These are phyloP conservation scores for Arabis alpina DNA, from an alignment of 345 rosid species.

Conservation along the genomic window DNA sequence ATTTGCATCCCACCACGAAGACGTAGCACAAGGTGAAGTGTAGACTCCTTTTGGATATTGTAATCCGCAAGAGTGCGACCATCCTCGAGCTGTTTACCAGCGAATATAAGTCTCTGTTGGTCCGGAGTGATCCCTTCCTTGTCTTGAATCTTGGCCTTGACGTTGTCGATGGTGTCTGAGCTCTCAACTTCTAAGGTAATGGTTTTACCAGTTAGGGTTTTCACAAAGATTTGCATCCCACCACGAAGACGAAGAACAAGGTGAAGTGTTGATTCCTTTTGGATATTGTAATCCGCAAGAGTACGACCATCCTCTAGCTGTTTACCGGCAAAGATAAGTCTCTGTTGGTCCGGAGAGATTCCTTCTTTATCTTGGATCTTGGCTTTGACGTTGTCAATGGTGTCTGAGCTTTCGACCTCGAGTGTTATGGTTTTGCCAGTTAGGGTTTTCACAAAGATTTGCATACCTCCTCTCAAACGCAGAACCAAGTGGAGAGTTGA, in stretches of 20 bases:
- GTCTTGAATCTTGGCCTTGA: too few species aligned
- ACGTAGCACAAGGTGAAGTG: neutral
- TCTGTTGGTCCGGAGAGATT: too few species aligned
- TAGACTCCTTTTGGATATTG: neutral
- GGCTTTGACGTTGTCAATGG: too few species aligned
- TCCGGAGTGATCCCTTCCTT: too few species aligned
- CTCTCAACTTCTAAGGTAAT: too few species aligned
- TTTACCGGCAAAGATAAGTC: too few species aligned
- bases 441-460: slow-evolving; percentile 17
- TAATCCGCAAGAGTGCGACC: neutral
- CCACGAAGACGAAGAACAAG: neutral
- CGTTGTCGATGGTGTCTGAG: too few species aligned
- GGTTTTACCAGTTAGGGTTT: too few species aligned
- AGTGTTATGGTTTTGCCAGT: slow-evolving; percentile 2
- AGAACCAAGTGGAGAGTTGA: neutral
- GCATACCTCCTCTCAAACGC: neutral
- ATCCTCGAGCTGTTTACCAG: neutral
- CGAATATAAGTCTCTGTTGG: too few species aligned
- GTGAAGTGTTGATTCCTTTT: neutral
- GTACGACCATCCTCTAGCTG: neutral
- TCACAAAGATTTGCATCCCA: neutral
- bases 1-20: neutral
- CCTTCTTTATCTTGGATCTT: too few species aligned
- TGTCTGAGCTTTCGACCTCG: too few species aligned
- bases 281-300: neutral